These are phyloP conservation scores for Corinectria fuckeliana DNA, from an alignment of 2,329 filamentous ascomycete species.

Conservation along the genomic window DNA sequence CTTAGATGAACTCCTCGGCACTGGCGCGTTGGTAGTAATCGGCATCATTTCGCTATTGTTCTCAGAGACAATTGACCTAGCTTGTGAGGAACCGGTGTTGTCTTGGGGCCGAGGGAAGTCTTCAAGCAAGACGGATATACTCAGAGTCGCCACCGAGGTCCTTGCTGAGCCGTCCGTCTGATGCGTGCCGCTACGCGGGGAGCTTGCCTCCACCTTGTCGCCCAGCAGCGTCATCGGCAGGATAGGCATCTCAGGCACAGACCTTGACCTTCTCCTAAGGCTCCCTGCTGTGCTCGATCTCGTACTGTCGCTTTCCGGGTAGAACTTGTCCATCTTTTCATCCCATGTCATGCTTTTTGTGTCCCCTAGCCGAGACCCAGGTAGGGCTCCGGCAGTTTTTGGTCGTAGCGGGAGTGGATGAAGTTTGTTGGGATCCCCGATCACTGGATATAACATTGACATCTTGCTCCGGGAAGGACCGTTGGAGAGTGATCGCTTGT, in stretches of 20 bases:
- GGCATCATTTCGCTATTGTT: constrained; percentile 12
- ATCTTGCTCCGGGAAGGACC: constrained; percentile 54
- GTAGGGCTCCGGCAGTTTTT: constrained; percentile 47
- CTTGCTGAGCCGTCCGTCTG: constrained; percentile 11
- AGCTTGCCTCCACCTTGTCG: not conserved
- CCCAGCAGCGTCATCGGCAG: constrained; percentile 17
- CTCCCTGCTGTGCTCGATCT: constrained; percentile 18
- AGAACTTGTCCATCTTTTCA: constrained; percentile 62
- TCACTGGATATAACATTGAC: constrained; percentile 51
- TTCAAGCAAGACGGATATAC: constrained; percentile 16
- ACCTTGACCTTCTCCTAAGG: constrained; percentile 38
- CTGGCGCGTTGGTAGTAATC: constrained; percentile 5
- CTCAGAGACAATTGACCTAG: constrained; percentile 10
- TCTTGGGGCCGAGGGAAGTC: constrained; percentile 11
- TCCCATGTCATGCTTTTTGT: constrained; percentile 65
- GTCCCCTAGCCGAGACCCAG: constrained; percentile 55
- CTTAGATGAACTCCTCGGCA: constrained; percentile 20
- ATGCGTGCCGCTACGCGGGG: constrained; percentile 2
- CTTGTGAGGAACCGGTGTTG: constrained; percentile 26
- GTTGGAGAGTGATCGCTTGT: constrained; percentile 58
- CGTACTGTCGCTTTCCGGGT: constrained; percentile 44
- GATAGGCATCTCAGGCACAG: constrained; percentile 35
- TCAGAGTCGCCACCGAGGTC: constrained; percentile 9
- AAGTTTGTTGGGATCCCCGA: constrained; percentile 51
- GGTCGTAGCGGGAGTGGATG: constrained; percentile 59